Base-by-base conservation (phyloP, 495 filamentous ascomycete genomes). In the Penicillium mononematosum region DNA sequence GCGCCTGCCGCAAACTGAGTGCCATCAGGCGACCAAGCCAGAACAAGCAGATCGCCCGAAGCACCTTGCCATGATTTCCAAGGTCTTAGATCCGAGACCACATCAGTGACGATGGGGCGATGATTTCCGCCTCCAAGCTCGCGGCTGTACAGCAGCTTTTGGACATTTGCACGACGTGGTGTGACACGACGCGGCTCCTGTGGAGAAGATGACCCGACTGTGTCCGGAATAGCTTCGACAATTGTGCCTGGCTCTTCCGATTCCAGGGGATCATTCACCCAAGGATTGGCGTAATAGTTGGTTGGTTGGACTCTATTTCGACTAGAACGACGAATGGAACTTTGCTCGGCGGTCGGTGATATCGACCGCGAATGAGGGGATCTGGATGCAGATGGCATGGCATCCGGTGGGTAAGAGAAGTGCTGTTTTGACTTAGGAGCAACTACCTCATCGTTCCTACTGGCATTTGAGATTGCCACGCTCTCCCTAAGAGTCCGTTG, bases 1-100 rank as follows among this genome's bases (percentile, higher is more conserved):
- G 90, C 88, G 2, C 92, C 92, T 16, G 76, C 74, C 20, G 74
- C 80, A 55, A 81, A 83, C 31, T 54, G 69, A 0, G 67, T 73
- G 1, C 79, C 78, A 65, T 81, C 70, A 14, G 77, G 72, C 22
- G 73, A 76, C 81, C 81, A 84, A 8, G 74, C 72, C 41, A 79
- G 60, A 27, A 69, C 64, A 22, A 77, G 66, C 12, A 83, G 67
- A 61, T 84, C 81, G 22, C 77, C 75, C 0, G 81, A 84, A 0
- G 79, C 77, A 4, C 80, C 81, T 63, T 75, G 80, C 78, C 78
- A 84, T 5, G 62, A 58, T 53, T 70, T 74, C 64, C 66, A 75
- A 3, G 54, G 62, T 45, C 57, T 70, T 16, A 81, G 56, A 7
- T 66, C 56, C 8, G 67, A 67, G 11, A 55, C 57, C 17, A 66